Evolutionary conservation across 371 early-diverging fungal species (phyloP).

Genomic region (Mortierella sp.): DNA sequence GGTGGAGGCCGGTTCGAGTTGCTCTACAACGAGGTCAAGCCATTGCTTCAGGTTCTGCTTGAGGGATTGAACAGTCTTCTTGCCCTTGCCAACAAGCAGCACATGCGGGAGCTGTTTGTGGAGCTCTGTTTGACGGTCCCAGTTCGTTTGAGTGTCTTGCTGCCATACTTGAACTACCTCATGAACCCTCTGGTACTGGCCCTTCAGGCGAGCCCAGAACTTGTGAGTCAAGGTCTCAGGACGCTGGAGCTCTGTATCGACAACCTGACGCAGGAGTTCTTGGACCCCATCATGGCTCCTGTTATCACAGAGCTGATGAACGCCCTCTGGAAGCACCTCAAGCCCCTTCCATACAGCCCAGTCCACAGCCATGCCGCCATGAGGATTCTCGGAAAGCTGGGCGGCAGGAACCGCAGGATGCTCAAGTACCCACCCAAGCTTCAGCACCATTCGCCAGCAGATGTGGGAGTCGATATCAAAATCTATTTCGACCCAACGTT

Average conservation of each 20-base stretch:
- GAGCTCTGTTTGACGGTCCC: conserved; percentile 97
- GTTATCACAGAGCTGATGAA: conserved; percentile 95
- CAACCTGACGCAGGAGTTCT: conserved; percentile 96
- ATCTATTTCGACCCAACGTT: conserved; percentile 72
- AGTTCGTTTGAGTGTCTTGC: conserved; percentile 93
- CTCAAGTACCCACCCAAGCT: conserved; percentile 79
- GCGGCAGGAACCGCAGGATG: conserved; percentile 89
- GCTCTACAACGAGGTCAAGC: conserved; percentile 91
- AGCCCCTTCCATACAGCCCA: conserved; percentile 87
- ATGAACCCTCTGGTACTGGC: conserved; percentile 98
- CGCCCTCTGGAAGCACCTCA: conserved; percentile 92
- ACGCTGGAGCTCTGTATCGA: conserved; percentile 99
- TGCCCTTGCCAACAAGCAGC: conserved; percentile 83
- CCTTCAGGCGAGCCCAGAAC: conserved; percentile 90
- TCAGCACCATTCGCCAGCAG: conserved; percentile 61
- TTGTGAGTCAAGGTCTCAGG: conserved; percentile 95
- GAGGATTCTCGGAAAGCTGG: conserved; percentile 97
- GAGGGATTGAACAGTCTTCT: conserved; percentile 90
- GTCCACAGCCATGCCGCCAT: conserved; percentile 89
- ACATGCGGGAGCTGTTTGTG: conserved; percentile 89
- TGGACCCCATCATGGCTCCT: conserved; percentile 96
- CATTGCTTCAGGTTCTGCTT: conserved; percentile 90
- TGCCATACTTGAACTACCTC: conserved; percentile 94
- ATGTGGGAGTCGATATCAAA: conserved; percentile 75
- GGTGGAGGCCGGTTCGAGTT: conserved; percentile 76